These are phyloP conservation scores for Peniophora sp. DNA, from an alignment of 1,284 basidiomycete species.

Conservation along the genomic window DNA sequence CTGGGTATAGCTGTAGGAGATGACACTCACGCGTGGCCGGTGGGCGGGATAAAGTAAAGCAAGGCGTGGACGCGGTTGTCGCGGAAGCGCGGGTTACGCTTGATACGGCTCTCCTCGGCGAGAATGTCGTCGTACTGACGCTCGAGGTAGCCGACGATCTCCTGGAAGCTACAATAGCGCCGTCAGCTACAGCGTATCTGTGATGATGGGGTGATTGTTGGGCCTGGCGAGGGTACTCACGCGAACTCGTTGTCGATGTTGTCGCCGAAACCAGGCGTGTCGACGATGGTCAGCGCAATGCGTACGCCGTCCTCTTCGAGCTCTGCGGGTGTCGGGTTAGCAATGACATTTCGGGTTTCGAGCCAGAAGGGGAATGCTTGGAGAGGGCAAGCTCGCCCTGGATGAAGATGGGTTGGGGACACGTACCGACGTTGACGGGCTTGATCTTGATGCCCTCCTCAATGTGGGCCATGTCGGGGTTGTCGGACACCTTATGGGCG, in stretches of 20 bases:
- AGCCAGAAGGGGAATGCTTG: slow-evolving; percentile 3
- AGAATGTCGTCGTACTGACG: slow-evolving; percentile 99
- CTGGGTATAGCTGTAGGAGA: slow-evolving; percentile 8
- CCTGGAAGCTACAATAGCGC: slow-evolving; percentile 68
- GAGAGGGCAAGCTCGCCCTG: no score
- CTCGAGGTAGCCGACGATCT: slow-evolving; percentile 96
- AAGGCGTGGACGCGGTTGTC: slow-evolving; percentile 96
- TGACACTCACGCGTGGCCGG: slow-evolving; percentile 61
- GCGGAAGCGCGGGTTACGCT: slow-evolving; percentile 98
- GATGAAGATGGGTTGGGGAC: background rate
- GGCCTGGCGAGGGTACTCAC: slow-evolving; percentile 43
- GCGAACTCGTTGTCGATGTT: slow-evolving; percentile 99
- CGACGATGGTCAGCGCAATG: slow-evolving; percentile 96
- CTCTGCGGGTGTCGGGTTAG: slow-evolving; percentile 41
- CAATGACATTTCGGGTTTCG: background rate
- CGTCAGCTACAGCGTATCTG: background rate
- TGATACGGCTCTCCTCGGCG: slow-evolving; percentile 98
- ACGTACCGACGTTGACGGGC: slow-evolving; percentile 87
- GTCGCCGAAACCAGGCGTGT: slow-evolving; percentile 98
- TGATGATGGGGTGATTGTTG: slow-evolving; percentile 1
- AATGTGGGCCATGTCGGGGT: slow-evolving; percentile 85
- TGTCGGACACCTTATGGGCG: slow-evolving; percentile 79
- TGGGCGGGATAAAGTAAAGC: slow-evolving; percentile 97
- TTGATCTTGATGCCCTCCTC: slow-evolving; percentile 96
- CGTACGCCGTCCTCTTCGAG: slow-evolving; percentile 98